Evolutionary conservation across 169 alveolate genomes (phyloP).

Genomic region (Sarcocystis neurona): DNA sequence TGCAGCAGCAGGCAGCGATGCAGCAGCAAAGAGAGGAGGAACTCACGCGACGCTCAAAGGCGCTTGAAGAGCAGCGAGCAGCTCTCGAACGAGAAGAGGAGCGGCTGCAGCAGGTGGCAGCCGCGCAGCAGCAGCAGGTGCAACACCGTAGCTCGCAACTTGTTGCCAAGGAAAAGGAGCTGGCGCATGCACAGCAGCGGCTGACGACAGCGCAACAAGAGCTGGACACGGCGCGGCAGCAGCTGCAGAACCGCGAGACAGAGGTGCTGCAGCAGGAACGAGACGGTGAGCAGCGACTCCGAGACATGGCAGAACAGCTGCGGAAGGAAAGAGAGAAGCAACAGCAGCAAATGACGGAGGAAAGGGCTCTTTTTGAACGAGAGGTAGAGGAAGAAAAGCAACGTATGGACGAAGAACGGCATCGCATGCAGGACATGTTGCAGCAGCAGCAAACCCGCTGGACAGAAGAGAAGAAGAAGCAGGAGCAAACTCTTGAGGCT

Average conservation of each 20-base stretch:
- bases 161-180: background rate
- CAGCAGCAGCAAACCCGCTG: background rate
- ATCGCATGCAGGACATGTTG: background rate
- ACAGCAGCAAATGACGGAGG: background rate
- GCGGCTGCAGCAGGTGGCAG: too few relatives aligned
- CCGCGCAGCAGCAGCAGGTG: slow-evolving; percentile 6
- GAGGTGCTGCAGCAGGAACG: slow-evolving; percentile 2
- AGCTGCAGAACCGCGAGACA: background rate
- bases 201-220: background rate
- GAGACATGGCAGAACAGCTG: background rate
- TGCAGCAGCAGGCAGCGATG: background rate
- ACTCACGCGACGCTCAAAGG: background rate
- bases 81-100: background rate
- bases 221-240: background rate
- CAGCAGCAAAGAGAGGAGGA: background rate
- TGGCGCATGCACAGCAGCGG: background rate
- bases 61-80: background rate
- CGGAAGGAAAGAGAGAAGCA: background rate
- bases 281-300: too few relatives aligned
- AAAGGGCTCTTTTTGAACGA: background rate
- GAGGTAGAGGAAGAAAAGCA: slow-evolving; percentile 20
- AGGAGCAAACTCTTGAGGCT: too few relatives aligned
- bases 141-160: background rate
- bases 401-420: background rate
- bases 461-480: background rate